A percentile compares a stretch with the other conserved stretches of the same genome.
These are phyloP conservation scores for Leishmania lainsoni DNA, from an alignment of 208 protist genomes.

Conservation along the genomic window DNA sequence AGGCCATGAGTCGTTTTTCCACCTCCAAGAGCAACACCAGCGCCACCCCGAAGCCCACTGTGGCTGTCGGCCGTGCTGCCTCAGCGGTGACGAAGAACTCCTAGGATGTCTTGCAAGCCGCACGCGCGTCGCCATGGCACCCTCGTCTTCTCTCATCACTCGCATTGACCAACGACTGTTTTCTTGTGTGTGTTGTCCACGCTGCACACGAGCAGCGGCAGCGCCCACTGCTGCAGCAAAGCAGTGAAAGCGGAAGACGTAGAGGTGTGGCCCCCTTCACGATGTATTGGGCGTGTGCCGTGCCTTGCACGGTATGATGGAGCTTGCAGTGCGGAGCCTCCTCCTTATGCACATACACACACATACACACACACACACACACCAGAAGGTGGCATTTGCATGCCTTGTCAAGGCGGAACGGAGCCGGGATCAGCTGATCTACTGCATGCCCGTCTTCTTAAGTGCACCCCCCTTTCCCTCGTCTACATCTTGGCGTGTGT, in stretches of 20 bases:
- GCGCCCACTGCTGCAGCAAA: not conserved
- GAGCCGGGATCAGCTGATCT: not conserved
- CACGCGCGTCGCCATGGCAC: not conserved
- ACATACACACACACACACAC: not conserved
- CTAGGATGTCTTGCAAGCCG: not conserved
- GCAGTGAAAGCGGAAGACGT: not conserved
- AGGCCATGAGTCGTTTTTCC: slow-evolving; percentile 18
- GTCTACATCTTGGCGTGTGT: not conserved
- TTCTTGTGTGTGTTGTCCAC: not conserved
- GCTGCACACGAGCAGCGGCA: not conserved
- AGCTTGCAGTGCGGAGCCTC: not conserved
- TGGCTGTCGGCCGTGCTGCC: not conserved
- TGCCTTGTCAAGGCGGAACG: not conserved
- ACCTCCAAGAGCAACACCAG: not conserved
- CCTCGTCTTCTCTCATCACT: not conserved
- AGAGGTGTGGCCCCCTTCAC: not conserved
- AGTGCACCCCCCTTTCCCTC: not conserved
- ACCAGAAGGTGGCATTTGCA: not conserved
- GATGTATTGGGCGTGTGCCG: not conserved
- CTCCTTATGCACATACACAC: not conserved
- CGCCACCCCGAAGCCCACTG: not conserved
- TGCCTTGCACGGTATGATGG: not conserved
- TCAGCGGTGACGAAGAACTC: not conserved
- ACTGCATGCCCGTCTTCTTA: not conserved
- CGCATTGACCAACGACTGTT: not conserved